Evolutionary conservation across 371 early-diverging fungal species (phyloP).

Genomic region (Rhizopus stolonifer): DNA sequence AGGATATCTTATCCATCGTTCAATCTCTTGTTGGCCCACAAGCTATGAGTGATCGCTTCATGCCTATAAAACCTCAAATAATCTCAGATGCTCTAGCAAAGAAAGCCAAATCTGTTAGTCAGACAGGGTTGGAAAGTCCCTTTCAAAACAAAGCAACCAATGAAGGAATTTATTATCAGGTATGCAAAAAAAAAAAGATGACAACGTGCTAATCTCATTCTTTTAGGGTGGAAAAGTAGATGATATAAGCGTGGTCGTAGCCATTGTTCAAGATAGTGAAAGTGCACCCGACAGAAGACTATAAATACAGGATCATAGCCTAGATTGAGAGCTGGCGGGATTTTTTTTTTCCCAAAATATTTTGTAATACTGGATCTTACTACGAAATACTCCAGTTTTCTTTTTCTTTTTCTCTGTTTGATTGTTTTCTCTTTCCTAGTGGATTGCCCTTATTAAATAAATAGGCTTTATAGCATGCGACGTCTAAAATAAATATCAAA

Average conservation of each 20-base stretch:
- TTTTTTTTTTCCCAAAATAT: too few relatives aligned
- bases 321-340: too few relatives aligned
- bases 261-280: conserved; percentile 59
- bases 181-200: conserved; percentile 5
- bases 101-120: conserved; percentile 70
- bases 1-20: conserved; percentile 78
- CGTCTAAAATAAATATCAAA: too few relatives aligned
- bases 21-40: conserved; percentile 52
- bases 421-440: too few relatives aligned
- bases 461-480: too few relatives aligned
- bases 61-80: conserved; percentile 60
- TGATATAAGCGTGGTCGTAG: conserved; percentile 77
- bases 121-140: conserved; percentile 72
- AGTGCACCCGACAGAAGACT: conserved; percentile 35
- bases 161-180: conserved; percentile 70
- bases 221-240: conserved; percentile 78
- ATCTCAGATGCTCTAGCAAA: conserved; percentile 74
- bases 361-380: too few relatives aligned
- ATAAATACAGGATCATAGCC: not conserved
- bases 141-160: conserved; percentile 77
- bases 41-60: conserved; percentile 17
- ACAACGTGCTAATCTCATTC: not conserved
- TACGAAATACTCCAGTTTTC: too few relatives aligned
- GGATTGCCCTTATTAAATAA: too few relatives aligned
- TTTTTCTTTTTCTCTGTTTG: too few relatives aligned